phyloP scores from a whole-genome alignment of 352 stramenopile genomes.

The Pythium chondricola region DNA sequence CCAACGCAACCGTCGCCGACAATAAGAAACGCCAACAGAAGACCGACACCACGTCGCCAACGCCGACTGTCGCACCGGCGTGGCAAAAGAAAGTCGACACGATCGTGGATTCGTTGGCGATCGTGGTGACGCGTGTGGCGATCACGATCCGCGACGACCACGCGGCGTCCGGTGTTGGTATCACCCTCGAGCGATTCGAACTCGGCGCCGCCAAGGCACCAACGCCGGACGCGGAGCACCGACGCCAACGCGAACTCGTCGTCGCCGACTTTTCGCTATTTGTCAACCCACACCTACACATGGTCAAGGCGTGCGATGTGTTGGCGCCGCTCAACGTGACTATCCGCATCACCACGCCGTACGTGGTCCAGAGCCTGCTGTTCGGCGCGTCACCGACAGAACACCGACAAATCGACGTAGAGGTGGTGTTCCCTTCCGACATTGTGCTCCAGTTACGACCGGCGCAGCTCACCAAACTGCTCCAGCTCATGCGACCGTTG shows the following conservation, averaged over 20 bases:
- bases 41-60: background rate
- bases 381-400: constrained; percentile 32
- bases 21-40: constrained; percentile 14
- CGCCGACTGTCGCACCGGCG: constrained; percentile 33
- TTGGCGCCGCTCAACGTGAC: constrained; percentile 48
- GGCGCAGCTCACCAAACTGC: constrained; percentile 49
- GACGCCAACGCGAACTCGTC: constrained; percentile 40
- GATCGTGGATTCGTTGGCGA: constrained; percentile 65
- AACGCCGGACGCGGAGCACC: constrained; percentile 7
- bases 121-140: constrained; percentile 37
- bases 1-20: constrained; percentile 26
- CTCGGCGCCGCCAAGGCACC: constrained; percentile 31
- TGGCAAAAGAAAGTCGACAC: constrained; percentile 60
- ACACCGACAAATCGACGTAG: constrained; percentile 41
- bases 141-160: constrained; percentile 61
- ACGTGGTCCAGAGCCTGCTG: constrained; percentile 57
- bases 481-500: constrained; percentile 50
- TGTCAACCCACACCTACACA: constrained; percentile 38
- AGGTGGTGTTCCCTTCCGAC: constrained; percentile 34
- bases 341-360: constrained; percentile 56
- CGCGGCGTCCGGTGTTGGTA: constrained; percentile 39
- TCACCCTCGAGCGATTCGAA: constrained; percentile 55
- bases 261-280: constrained; percentile 66
- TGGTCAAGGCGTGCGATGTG: constrained; percentile 31
- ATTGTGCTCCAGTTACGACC: constrained; percentile 56